Percentiles rank a stretch among this genome's conserved stretches.
Evolutionary conservation across 805 yeast genomes (phyloP).

Genomic region (Nakazawaea populi): DNA sequence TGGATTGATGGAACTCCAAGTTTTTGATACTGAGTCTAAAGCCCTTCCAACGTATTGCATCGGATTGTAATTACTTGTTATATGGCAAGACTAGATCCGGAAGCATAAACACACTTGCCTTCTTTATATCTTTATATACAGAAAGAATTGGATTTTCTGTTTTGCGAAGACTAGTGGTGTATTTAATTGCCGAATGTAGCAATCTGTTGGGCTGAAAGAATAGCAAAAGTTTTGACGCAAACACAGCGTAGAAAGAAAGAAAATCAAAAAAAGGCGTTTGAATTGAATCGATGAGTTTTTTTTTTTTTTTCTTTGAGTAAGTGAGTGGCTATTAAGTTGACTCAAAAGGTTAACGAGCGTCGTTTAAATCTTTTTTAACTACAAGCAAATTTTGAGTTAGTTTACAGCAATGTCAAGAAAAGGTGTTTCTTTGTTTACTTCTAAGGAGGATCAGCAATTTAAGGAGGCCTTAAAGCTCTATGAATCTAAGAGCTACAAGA

Average conservation of each 20-base stretch:
- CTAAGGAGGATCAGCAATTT: constrained; percentile 72
- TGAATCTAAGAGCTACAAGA: constrained; percentile 82
- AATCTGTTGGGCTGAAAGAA: not conserved
- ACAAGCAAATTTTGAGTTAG: not conserved
- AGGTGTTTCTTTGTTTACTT: constrained; percentile 12
- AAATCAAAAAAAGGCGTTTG: too few species aligned
- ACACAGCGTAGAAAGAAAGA: not conserved
- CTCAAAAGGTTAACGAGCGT: too few species aligned
- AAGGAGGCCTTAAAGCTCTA: constrained; percentile 77
- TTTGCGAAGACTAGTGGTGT: not conserved
- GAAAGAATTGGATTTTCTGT: not conserved
- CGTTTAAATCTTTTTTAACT: too few species aligned
- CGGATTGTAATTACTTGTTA: not conserved
- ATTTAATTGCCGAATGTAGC: not conserved
- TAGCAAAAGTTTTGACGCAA: not conserved
- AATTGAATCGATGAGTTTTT: too few species aligned
- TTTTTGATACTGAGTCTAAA: constrained; percentile 89
- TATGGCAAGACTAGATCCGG: too few species aligned
- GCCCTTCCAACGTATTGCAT: constrained; percentile 98
- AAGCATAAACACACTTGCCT: too few species aligned
- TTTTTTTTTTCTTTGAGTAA: too few species aligned
- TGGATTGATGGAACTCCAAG: constrained; percentile 96
- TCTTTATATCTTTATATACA: not conserved
- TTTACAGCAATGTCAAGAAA: constrained; percentile 1
- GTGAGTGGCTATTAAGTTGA: too few species aligned